Base-by-base conservation (phyloP, 2,329 filamentous ascomycete genomes). In the Trichophyton simii region DNA sequence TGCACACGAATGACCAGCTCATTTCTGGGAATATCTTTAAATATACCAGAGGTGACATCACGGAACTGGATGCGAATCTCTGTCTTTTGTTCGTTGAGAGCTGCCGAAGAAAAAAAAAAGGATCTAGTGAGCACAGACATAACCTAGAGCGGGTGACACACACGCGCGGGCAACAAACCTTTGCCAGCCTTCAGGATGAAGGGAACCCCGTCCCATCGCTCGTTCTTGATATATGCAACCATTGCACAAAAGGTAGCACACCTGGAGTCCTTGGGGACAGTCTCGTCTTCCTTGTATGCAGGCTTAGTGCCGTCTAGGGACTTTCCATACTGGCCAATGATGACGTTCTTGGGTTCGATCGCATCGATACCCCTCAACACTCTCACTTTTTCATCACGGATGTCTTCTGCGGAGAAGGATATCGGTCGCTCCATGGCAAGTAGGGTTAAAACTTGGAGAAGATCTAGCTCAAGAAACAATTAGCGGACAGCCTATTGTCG, bases 101-200 rank as follows among this genome's bases (percentile, higher is more conserved):
- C 91, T 80, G 62, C 31, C 59, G 15, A 22, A 22, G 3, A 2
- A 22, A 22, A 2, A 22, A n/a, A 41, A 31, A 62, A 42, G 1
- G 18, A 38, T 3, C 8, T 36, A 13, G 59, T 57, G 52, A 44
- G 61, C 2, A 58, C 42, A 42, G 28, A 31, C 7, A 22, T 13
- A 5, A 48, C 28, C 28, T 20, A 13, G 4, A 15, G 15, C 36
- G 6, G 52, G 9, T 11, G 34, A 13, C 3, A 36, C 34, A 36
- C 34, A 36, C 22, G 3, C 8, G 25, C 8, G 25, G 2, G n/a
- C 15, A 59, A 57, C 59, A 67, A 64, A 80, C 78, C 81, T 81
- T 99, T 99, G 70, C 94, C 94, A 54, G 94, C 94, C 87, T 99
- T 99, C 80, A 99, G 83, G 77, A 99, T 99, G 81, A 99, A 99